Evolutionary conservation across 2,329 filamentous ascomycete genomes (phyloP), one percentile per base, ranked within the genome.

Genomic region (Laburnicola sp.): DNA sequence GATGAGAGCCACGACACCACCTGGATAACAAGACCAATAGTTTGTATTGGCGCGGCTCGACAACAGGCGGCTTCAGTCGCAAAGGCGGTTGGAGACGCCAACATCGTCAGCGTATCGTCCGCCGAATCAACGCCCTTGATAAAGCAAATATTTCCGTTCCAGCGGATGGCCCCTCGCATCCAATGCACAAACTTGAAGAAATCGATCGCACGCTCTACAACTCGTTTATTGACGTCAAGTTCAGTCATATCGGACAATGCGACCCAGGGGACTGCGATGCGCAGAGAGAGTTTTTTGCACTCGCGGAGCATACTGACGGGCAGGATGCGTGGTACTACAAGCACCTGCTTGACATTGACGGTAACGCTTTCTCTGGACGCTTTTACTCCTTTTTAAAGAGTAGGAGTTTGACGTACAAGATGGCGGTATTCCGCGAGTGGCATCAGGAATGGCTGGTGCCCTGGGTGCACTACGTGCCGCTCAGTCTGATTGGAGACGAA

Each of bases 11-110:
- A 82, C 56, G 94, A 99, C 70, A 78, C 81, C 49, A 67, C 76
- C 0, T 99, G 94, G 76, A 80, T 0, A 75, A 84, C 45, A 99
- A 99, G 71, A 75, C 82, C 32, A 82, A 87, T 65, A 83, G 82
- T 57, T 81, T 99, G 56, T 97, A 93, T 79, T 99, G 94, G 94
- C 87, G 94, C 30, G 94, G 94, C 6, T 96, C 91, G 10, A 97
- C 94, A 0, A 99, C 94, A 0, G 94, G 94, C 32, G 94, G 94
- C 0, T 97, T 92, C 76, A 94, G 89, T 59, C 85, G 91, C 54
- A 86, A 89, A 53, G 93, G 93, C n/a, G 91, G 91, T 8, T 99
- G 94, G 94, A 82, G 90, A 52, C 82, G 88, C 6, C 93, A 97
- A 68, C 94, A 99, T 70, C 88, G 94, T 1, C 94, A 99, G 71